Base-by-base conservation (phyloP, 2,329 filamentous ascomycete genomes). In the Juglanconis juglandina region DNA sequence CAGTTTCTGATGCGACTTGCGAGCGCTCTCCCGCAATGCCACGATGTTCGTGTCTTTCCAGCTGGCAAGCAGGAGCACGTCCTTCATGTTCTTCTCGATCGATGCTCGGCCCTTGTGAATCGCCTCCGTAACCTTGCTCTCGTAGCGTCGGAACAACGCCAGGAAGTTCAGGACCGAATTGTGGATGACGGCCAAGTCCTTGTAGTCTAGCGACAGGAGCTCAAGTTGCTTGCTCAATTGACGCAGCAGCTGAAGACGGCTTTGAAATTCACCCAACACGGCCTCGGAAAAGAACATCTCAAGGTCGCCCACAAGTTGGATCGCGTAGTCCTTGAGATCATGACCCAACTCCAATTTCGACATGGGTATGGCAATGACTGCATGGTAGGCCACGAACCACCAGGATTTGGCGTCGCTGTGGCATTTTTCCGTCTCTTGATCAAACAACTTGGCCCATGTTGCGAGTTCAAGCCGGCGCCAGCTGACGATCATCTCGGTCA, bases 1-100 rank as follows among this genome's bases (percentile, higher is more conserved):
- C 2, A 99, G 83, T 73, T 96, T 97, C 68, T 89, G 86, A 70
- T 99, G 95, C 24, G 93, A 97, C 62, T 88, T 89, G 68, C 89
- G 88, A 1, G 95, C 92, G 73, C 94, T 98, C 70, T 97, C 92
- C 66, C 88, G 86, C 14, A 99, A 78, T 1, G 92, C 91, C 52
- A 89, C 88, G 63, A 99, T 96, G 69, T 98, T 99, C 30, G 91
- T 96, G 67, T 99, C 95, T 72, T 96, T 97, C 96, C 96, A 99
- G 73, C 92, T 97, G 7, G 93, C 92, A 67, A 99, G 79, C 56
- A 96, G 86, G 14, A 99, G 83, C n/a, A 97, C 87, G 67, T 98
- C 91, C 71, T 90, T 94, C 82, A 98, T 91, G 60, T 92, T 87
- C 74, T 92, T 96, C 72, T 98, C 94, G n/a, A 98, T 81, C 0